Conservation (phyloP, 1,284 basidiomycete genomes). For the Boletus hoseneyae region DNA sequence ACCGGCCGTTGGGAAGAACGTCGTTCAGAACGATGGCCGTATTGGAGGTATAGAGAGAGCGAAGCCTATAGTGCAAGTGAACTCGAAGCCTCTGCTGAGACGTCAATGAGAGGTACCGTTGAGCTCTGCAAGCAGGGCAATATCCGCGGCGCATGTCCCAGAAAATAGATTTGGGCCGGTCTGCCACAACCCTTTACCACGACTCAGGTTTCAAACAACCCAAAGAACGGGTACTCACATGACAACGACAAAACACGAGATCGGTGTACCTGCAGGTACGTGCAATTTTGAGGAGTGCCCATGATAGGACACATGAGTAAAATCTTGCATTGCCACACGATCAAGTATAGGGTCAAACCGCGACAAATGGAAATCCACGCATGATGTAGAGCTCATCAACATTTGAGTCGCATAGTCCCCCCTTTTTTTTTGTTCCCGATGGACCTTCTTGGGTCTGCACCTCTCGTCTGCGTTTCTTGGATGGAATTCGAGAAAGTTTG, state of each 20-base stretch:
- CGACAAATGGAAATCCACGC: not conserved
- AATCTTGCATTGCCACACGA: too few relatives aligned
- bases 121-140: slow-evolving; percentile 5
- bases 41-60: not conserved
- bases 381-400: slow-evolving; percentile 7
- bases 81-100: not conserved
- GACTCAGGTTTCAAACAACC: not conserved
- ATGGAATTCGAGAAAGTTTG: not conserved
- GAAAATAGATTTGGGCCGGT: not conserved
- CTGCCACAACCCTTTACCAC: not conserved
- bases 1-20: slow-evolving; percentile 1
- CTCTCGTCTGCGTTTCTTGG: too few relatives aligned
- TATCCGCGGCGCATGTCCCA: slow-evolving; percentile 14
- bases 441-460: too few relatives aligned
- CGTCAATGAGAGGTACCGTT: not conserved
- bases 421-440: not conserved
- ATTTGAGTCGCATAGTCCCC: not conserved
- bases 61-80: not conserved
- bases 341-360: too few relatives aligned
- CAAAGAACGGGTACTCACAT: not conserved
- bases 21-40: not conserved
- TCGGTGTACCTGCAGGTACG: slow-evolving; percentile 31
- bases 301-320: too few relatives aligned
- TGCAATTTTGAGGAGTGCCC: too few relatives aligned
- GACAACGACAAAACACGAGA: slow-evolving; percentile 23